phyloP scores from a whole-genome alignment of 75 land plant genomes.

The Pinus taeda region DNA sequence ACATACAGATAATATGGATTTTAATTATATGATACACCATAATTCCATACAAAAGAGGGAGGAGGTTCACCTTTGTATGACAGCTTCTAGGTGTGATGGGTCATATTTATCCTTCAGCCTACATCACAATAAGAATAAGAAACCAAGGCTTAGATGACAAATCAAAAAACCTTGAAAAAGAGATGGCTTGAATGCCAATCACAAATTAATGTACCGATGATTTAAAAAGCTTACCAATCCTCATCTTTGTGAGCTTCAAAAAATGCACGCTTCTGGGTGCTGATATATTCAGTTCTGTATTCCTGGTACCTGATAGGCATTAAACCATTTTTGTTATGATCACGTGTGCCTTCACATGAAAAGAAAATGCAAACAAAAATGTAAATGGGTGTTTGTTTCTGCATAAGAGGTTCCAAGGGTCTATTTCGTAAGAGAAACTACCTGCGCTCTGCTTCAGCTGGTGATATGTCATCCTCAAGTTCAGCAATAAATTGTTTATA shows the following conservation, averaged over 20 bases:
- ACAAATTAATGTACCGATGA: neutral
- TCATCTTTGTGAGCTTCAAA: slow-evolving; percentile 97
- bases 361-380: neutral
- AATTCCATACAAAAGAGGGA: neutral
- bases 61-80: slow-evolving; percentile 75
- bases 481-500: slow-evolving; percentile 97
- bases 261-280: slow-evolving; percentile 82
- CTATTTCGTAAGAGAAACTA: slow-evolving; percentile 12
- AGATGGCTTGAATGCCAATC: neutral
- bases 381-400: neutral
- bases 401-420: neutral
- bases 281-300: slow-evolving; percentile 87
- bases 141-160: neutral
- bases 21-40: neutral
- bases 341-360: neutral
- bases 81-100: slow-evolving; percentile 79
- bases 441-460: slow-evolving; percentile 98
- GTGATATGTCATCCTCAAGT: slow-evolving; percentile 97
- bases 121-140: slow-evolving; percentile 3
- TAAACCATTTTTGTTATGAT: neutral
- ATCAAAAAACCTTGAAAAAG: slow-evolving; percentile 1
- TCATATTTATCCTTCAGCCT: slow-evolving; percentile 98
- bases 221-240: slow-evolving; percentile 68
- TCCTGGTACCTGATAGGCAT: slow-evolving; percentile 72
- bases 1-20: neutral